Percentiles rank a stretch among this genome's conserved stretches.
These are phyloP conservation scores for Phytopythium aichiense DNA, from an alignment of 352 stramenopile genomes.

Conservation along the genomic window DNA sequence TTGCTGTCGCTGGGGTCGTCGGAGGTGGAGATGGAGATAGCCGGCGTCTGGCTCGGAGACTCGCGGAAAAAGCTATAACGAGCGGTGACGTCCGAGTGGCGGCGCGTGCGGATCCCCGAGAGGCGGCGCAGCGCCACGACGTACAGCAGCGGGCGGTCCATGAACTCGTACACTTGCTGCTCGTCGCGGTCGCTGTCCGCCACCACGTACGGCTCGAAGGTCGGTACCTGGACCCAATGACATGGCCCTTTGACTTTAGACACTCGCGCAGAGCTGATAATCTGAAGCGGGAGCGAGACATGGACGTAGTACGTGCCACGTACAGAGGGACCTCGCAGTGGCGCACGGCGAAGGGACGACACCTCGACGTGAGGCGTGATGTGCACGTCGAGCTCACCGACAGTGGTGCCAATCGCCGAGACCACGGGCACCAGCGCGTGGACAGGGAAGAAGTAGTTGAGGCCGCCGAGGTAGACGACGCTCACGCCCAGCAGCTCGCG, in stretches of 20 bases:
- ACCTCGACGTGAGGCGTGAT: slow-evolving; percentile 34
- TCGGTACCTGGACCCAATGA: slow-evolving; percentile 1
- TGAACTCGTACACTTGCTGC: slow-evolving; percentile 46
- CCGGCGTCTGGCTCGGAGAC: slow-evolving; percentile 20
- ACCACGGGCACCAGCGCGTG: slow-evolving; percentile 44
- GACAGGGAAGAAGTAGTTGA: slow-evolving; percentile 63
- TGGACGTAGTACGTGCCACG: too few species aligned
- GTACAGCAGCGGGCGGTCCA: slow-evolving; percentile 51
- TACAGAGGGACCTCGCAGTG: background rate
- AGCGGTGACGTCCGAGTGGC: slow-evolving; percentile 34
- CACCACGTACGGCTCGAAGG: slow-evolving; percentile 33
- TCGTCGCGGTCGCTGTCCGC: slow-evolving; percentile 31
- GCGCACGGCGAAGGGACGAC: background rate
- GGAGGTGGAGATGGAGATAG: slow-evolving; percentile 9
- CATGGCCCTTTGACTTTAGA: too few species aligned
- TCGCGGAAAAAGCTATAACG: slow-evolving; percentile 48
- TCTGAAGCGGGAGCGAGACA: too few species aligned
- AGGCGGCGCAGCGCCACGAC: slow-evolving; percentile 25
- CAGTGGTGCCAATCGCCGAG: slow-evolving; percentile 40
- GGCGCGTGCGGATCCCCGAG: slow-evolving; percentile 19
- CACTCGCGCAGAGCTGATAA: too few species aligned
- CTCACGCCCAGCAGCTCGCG: slow-evolving; percentile 41
- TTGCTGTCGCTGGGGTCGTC: background rate
- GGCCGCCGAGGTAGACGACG: slow-evolving; percentile 47
- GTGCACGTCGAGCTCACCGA: slow-evolving; percentile 32